Conservation (phyloP, 331 rosid species). For the Quercus tomentella region DNA sequence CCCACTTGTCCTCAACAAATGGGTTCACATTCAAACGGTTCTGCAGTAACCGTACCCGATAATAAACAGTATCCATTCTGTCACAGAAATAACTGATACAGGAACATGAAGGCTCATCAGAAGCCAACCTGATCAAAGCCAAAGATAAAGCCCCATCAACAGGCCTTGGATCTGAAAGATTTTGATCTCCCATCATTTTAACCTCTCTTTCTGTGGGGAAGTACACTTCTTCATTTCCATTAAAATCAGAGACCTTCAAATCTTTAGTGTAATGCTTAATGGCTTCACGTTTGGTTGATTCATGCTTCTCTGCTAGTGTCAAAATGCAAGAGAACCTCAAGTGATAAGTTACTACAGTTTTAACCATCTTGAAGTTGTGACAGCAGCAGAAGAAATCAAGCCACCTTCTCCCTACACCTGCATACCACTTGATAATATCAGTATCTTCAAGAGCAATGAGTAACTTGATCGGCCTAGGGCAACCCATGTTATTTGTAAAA, state of each 20-base stretch:
- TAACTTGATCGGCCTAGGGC: conserved; percentile 66
- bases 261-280: conserved; percentile 75
- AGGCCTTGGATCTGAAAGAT: conserved; percentile 73
- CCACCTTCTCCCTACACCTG: conserved; percentile 77
- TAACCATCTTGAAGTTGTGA: conserved; percentile 71
- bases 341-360: conserved; percentile 67
- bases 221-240: conserved; percentile 58
- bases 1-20: conserved; percentile 50
- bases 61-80: conserved; percentile 44
- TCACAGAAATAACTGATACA: conserved; percentile 77
- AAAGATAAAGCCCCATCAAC: conserved; percentile 59
- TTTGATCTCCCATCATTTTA: conserved; percentile 77
- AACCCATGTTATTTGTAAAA: conserved; percentile 76
- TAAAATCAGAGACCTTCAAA: conserved; percentile 60
- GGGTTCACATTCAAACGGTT: conserved; percentile 43
- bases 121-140: conserved; percentile 64
- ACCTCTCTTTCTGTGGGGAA: conserved; percentile 79
- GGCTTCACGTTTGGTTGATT: conserved; percentile 63
- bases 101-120: conserved; percentile 50
- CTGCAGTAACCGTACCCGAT: conserved; percentile 59
- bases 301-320: conserved; percentile 83
- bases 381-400: conserved; percentile 77
- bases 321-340: conserved; percentile 80
- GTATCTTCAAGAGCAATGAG: conserved; percentile 69
- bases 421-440: conserved; percentile 77